Base-by-base conservation (phyloP, 352 stramenopile species). In the Phytophthora crassamura region DNA sequence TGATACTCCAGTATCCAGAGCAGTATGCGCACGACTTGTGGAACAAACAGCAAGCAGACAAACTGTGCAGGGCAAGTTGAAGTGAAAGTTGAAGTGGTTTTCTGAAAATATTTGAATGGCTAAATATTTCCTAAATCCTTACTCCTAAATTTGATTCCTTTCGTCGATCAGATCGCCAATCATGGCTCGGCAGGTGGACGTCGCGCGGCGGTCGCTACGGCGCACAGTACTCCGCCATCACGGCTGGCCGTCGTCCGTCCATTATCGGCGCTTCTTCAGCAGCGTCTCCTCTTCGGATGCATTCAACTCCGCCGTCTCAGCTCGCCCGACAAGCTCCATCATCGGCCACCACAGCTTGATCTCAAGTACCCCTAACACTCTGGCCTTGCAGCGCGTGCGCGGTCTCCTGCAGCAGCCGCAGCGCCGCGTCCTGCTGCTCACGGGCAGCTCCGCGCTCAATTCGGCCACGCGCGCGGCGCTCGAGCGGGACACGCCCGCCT, bases 381-480 rank as follows among this genome's bases (percentile, higher is more conserved):
- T 67, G 25, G 79, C 66, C 9, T 58, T 77, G 7, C 51, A 77
- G 30, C 77, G 65, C 41, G 47, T 83, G 14, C 69, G 61, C 20
- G 74, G 60, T 61, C 62, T 88, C 33, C 53, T 84, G 28, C 38
- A 58, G 34, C 49, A 69, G 39, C 62, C 51, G 9, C 28, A 64
- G 6, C 63, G 65, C 46, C 73, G 69, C 34, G 71, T 89, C 32
- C 59, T 89, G 16, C 55, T 78, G 36, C 58, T 89, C 18, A 74
- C 72, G 12, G 75, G 75, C 0, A 71, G 47, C 14, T 61, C 55
- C 8, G 34, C 33, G 2, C 54, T 40, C 16, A 66, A 74, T 7
- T 80, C 78, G 6, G 30, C 54, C 10, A 49, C 82, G 32, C 68
- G 64, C 12, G 32, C 41, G 8, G 48, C 52, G 11, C 48, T 88